Evolutionary conservation across 108 stramenopile species (phyloP).

Genomic region (Chaetoceros tenuissimus): DNA sequence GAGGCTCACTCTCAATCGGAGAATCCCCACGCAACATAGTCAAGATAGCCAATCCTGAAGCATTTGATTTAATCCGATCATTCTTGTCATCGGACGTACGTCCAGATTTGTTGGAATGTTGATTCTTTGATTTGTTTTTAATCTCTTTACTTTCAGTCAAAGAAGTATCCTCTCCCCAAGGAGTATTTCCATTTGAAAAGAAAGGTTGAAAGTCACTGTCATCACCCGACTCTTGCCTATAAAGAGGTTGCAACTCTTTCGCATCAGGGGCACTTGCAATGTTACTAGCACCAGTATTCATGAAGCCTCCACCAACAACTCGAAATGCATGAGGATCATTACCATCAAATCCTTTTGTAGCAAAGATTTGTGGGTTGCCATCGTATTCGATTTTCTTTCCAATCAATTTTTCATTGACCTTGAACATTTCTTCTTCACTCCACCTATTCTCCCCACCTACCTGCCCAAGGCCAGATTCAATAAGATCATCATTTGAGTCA

Average conservation of each 20-base stretch:
- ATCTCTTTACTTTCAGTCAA: not conserved
- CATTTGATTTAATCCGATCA: not conserved
- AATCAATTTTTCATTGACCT: conserved; percentile 51
- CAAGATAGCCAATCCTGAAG: conserved; percentile 35
- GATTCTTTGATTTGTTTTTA: not conserved
- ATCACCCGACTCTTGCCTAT: conserved; percentile 10
- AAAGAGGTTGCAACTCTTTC: conserved; percentile 28
- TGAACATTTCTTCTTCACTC: conserved; percentile 85
- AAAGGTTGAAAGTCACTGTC: conserved; percentile 54
- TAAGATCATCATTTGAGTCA: conserved; percentile 27
- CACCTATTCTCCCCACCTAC: conserved; percentile 56
- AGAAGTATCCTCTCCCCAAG: conserved; percentile 56
- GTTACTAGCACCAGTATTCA: conserved; percentile 33
- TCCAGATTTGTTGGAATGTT: not conserved
- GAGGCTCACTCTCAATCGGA: conserved; percentile 3
- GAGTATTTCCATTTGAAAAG: conserved; percentile 67
- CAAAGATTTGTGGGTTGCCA: conserved; percentile 83
- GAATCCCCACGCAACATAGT: conserved; percentile 23
- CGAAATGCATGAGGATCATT: conserved; percentile 82
- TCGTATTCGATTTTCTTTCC: conserved; percentile 70
- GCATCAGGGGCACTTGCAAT: conserved; percentile 24
- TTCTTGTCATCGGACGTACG: not conserved
- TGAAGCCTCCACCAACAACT: conserved; percentile 74
- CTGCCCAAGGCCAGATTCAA: conserved; percentile 40
- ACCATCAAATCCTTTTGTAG: conserved; percentile 58